Conservation (phyloP, 2,329 filamentous ascomycete genomes). For the Camptophora hylomeconis region DNA sequence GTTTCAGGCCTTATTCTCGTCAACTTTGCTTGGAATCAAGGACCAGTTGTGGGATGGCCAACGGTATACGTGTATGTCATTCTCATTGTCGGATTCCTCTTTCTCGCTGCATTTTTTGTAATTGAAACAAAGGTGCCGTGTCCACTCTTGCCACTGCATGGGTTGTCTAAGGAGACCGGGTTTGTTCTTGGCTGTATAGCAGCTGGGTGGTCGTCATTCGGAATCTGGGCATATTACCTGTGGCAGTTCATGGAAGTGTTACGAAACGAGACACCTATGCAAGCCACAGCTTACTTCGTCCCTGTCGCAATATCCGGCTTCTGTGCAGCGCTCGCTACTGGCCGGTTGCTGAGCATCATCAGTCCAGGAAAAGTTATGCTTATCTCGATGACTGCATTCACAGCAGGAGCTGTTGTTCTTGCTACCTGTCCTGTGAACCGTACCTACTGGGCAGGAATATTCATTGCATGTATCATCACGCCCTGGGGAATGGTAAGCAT, state of each 20-base stretch:
- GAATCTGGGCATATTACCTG: slow-evolving; percentile 29
- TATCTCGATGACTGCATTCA: slow-evolving; percentile 9
- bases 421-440: slow-evolving; percentile 9
- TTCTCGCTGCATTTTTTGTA: slow-evolving; percentile 34
- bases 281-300: slow-evolving; percentile 20
- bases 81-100: slow-evolving; percentile 32
- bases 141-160: slow-evolving; percentile 32
- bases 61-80: slow-evolving; percentile 34
- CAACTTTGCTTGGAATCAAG: slow-evolving; percentile 45
- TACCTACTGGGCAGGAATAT: background rate
- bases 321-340: slow-evolving; percentile 19
- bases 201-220: slow-evolving; percentile 27
- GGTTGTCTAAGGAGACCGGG: slow-evolving; percentile 29
- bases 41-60: slow-evolving; percentile 35
- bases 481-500: background rate
- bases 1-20: slow-evolving; percentile 40
- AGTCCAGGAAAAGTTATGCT: slow-evolving; percentile 12
- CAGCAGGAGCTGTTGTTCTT: slow-evolving; percentile 9
- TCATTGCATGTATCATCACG: background rate
- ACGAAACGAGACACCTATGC: slow-evolving; percentile 16
- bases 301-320: slow-evolving; percentile 20
- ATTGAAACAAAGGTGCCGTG: slow-evolving; percentile 28
- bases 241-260: slow-evolving; percentile 24
- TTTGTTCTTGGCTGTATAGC: slow-evolving; percentile 30
- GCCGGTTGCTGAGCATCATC: slow-evolving; percentile 6